A percentile compares a stretch with the other conserved stretches of the same genome.
Conservation (phyloP, 768 basidiomycete genomes). For the Auriscalpium microsporum region DNA sequence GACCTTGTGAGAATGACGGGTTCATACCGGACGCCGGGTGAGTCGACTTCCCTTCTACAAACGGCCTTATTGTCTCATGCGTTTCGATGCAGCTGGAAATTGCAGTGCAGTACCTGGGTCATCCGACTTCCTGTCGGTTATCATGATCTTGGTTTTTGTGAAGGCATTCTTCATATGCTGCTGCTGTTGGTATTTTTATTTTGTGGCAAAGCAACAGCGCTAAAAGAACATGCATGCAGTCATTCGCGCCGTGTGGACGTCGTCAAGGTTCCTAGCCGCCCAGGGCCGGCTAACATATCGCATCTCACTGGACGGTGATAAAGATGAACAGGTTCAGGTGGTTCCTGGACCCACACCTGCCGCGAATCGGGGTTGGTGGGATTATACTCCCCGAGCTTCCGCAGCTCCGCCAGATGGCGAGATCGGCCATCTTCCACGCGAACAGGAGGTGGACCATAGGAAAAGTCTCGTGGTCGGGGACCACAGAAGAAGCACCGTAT, state of each 20-base stretch:
- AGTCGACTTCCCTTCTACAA: too few species aligned
- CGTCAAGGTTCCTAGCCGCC: not conserved
- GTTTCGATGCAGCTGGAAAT: too few species aligned
- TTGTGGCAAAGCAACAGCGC: not conserved
- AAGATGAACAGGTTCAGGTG: not conserved
- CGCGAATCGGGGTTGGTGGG: not conserved
- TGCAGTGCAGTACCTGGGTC: not conserved
- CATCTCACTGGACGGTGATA: not conserved
- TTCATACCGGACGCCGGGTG: slow-evolving; percentile 14
- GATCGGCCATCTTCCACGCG: not conserved
- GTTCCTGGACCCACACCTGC: not conserved
- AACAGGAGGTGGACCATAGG: too few species aligned
- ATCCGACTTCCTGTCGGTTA: slow-evolving; percentile 30
- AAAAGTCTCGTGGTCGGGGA: not conserved
- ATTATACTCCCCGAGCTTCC: not conserved
- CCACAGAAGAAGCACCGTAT: not conserved
- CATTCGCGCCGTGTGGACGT: not conserved
- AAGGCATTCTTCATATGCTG: slow-evolving; percentile 51
- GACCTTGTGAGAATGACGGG: slow-evolving; percentile 44
- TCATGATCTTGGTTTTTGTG: slow-evolving; percentile 38
- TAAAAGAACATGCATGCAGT: not conserved
- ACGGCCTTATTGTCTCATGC: too few species aligned
- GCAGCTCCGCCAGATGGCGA: not conserved
- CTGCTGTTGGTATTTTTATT: slow-evolving; percentile 42
- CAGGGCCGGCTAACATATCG: not conserved